Percentiles rank a stretch among this genome's conserved stretches.
Conservation (phyloP, 129 eudicot species). For the Logfia minima region DNA sequence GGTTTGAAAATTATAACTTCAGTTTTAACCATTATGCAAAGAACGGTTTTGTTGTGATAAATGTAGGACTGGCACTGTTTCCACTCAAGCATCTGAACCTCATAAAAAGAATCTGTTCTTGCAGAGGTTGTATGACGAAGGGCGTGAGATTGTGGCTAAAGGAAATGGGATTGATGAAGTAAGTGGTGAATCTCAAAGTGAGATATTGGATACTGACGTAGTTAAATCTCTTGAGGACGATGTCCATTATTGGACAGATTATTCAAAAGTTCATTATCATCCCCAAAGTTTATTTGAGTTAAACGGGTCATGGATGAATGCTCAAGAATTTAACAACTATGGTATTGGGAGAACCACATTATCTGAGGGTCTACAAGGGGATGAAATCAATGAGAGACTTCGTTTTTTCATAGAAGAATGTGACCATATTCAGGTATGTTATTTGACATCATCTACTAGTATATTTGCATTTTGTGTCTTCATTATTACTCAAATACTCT, state of each 20-base stretch:
- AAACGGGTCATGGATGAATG: conserved; percentile 64
- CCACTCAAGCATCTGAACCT: conserved; percentile 68
- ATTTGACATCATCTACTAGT: conserved; percentile 2
- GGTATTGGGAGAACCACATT: conserved; percentile 76
- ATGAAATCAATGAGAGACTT: conserved; percentile 77
- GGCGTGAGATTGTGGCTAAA: conserved; percentile 28
- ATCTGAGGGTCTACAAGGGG: conserved; percentile 63
- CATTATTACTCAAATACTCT: not conserved
- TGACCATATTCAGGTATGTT: conserved; percentile 79
- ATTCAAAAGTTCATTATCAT: conserved; percentile 89
- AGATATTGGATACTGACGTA: conserved; percentile 61
- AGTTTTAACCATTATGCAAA: not conserved
- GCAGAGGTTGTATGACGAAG: conserved; percentile 72
- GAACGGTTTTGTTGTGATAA: not conserved
- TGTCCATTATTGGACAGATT: conserved; percentile 89
- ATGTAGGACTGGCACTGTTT: conserved; percentile 67
- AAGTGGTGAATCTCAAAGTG: conserved; percentile 36
- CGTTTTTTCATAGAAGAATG: conserved; percentile 89
- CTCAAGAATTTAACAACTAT: conserved; percentile 58
- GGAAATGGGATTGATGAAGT: conserved; percentile 29
- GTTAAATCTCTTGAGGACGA: conserved; percentile 68
- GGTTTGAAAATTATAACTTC: not conserved
- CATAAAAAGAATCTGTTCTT: conserved; percentile 71
- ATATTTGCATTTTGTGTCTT: not conserved
- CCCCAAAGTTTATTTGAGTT: conserved; percentile 87